Conservation (phyloP, 139 green algal genomes). For the Astrephomene gubernaculifera region DNA sequence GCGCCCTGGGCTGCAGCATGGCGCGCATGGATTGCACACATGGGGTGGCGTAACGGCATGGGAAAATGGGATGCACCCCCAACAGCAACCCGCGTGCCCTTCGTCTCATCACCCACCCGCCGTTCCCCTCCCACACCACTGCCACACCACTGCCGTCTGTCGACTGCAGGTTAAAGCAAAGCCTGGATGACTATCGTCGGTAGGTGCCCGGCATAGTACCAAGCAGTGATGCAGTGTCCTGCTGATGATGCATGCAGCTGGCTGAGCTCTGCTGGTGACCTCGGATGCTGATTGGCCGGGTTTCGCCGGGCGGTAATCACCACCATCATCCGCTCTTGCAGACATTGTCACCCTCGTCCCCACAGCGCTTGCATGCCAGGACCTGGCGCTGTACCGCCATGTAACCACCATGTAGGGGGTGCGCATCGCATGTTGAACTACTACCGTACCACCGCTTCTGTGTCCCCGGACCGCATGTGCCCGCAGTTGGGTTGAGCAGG, state of each 20-base stretch:
- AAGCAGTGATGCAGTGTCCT: too few relatives aligned
- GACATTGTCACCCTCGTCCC: not conserved
- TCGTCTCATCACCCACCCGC: not conserved
- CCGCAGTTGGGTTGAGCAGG: conserved; percentile 43
- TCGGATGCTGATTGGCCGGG: not conserved
- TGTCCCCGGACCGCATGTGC: too few relatives aligned
- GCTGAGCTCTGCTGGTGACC: not conserved
- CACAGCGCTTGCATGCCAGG: not conserved
- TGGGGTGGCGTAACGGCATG: too few relatives aligned
- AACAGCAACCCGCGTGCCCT: not conserved
- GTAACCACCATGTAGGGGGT: not conserved
- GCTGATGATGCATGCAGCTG: not conserved
- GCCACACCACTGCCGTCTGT: not conserved
- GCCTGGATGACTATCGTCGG: conserved; percentile 45
- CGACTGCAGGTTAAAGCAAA: conserved; percentile 47
- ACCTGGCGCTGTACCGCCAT: not conserved
- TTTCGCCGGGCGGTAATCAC: not conserved
- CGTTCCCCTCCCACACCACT: not conserved
- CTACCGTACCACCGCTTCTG: not conserved
- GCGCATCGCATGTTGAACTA: not conserved
- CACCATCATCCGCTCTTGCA: not conserved
- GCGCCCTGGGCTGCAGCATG: too few relatives aligned
- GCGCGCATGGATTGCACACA: too few relatives aligned
- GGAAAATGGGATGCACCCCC: not conserved
- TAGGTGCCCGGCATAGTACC: conserved; percentile 4